Evolutionary conservation across 2,329 filamentous ascomycete genomes (phyloP), one percentile per base, ranked within the genome.

Genomic region (Thelonectria blattea): DNA sequence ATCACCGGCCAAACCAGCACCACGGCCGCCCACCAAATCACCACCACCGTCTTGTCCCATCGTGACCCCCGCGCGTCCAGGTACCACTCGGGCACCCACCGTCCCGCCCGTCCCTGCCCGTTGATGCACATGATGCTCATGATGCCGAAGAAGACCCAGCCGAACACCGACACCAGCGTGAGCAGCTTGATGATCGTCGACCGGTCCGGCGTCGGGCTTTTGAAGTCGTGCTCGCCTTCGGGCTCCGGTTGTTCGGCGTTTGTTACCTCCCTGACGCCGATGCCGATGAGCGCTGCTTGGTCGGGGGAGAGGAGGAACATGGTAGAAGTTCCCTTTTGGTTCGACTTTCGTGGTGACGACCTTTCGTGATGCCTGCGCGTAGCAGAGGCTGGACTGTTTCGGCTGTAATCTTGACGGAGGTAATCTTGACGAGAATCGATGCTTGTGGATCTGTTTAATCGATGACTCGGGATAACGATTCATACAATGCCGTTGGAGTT

Each of bases 1-100:
- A 92, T 94, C 68, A 80, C 81, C 4, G 87, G 88, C 59, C 74
- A 76, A n/a, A 71, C 58, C 39, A 75, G 41, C 20, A 76, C 20
- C 2, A 75, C 65, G 2, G 56, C 65, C 1, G 58, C 14, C 74
- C 73, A 76, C 74, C 73, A 76, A 1, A 42, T 52, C 10, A 51
- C 62, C 43, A 76, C 66, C 7, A 58, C 17, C 5, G 63, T 50
- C 43, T 63, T 66, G n/a, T 73, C 66, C 51, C 56, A 56, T 3
- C 14, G 24, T 15, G 62, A 66, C 1, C 67, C 66, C 2, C 53
- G 39, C 1, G 70, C 68, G 42, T 74, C 69, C 18, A 74, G 66
- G 49, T 75, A 76, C 74, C 74, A 76, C 53, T 73, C 68, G 0
- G 74, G 74, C 24, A 75, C 63, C 72, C 74, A 75, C 12, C 70